Base-by-base conservation (phyloP, 805 yeast species). In the Cyberlindnera americana region DNA sequence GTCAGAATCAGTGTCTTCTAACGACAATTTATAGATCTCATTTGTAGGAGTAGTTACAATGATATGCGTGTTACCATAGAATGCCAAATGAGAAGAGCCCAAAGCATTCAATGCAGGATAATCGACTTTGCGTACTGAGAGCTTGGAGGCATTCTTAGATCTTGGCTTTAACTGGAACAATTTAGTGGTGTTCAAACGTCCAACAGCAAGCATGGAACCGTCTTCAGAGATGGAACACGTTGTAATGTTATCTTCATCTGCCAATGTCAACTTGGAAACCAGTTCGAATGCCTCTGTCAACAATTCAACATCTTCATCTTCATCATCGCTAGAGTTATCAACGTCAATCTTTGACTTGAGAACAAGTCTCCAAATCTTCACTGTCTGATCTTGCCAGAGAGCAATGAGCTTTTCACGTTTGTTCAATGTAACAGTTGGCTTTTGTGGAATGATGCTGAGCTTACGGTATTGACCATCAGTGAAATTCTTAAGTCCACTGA, bases 171-270 rank as follows among this genome's bases (percentile, higher is more conserved):
- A 66, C 44, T 67, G 68, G 57, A 88, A 91, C 2, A 90, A 53
- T 58, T 82, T 87, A 5, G 86, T 78, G 2, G 80, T 70, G 12
- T 78, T 67, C 31, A 79, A 64, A 31, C 95, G 78, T 6, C 89
- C 77, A 16, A 90, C 93, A 0, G 81, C 83, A 37, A 93, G 62
- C 19, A 78, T 67, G 24, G 75, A 66, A 2, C 85, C 90, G 48
- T 77, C 78, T 17, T 73, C 70, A 15, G 88, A 82, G 29, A 90
- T 57, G 9, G 78, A 70, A 43, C 83, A 87, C 25, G 73, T 64
- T 1, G 88, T 67, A 35, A 93, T 81, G 61, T 84, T 84, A 47
- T 88, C 96, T 23, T 85, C 95, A 47, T 83, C 93, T 33, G 77
- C 70, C 43, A 83, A 64, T 3, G 74, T 66, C 52, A 86, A 56